A percentile compares a stretch with the other conserved stretches of the same genome.
These are phyloP conservation scores for Kuraishia capsulata DNA, from an alignment of 805 yeast genomes.

Conservation along the genomic window DNA sequence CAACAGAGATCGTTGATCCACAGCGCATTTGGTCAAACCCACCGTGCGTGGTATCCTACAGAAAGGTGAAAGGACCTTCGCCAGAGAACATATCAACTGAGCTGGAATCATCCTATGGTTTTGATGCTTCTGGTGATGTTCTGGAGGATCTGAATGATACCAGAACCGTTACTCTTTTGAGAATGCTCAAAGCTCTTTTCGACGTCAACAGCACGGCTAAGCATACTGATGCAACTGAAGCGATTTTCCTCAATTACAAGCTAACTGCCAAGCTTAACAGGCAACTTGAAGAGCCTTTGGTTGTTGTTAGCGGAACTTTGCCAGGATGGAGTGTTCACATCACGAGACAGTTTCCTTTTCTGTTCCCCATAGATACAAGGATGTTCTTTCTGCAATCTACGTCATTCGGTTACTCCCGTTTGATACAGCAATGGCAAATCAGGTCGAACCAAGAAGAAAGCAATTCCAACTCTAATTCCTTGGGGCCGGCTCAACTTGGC, in stretches of 20 bases:
- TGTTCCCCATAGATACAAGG: conserved; percentile 79
- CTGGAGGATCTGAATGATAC: conserved; percentile 21
- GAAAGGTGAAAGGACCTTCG: conserved; percentile 22
- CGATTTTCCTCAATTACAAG: conserved; percentile 62
- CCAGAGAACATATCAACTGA: conserved; percentile 16
- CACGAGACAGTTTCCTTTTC: conserved; percentile 68
- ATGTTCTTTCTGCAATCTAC: conserved; percentile 74
- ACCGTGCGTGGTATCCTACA: conserved; percentile 42
- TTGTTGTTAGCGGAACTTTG: conserved; percentile 77
- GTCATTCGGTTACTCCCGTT: conserved; percentile 82
- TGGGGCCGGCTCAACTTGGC: conserved; percentile 42
- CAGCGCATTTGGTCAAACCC: conserved; percentile 47
- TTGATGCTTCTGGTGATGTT: conserved; percentile 16
- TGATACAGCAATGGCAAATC: conserved; percentile 69
- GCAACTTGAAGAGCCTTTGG: conserved; percentile 82
- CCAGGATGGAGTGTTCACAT: conserved; percentile 79
- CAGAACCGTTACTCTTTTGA: conserved; percentile 29
- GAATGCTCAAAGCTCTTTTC: conserved; percentile 38
- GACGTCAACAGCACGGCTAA: conserved; percentile 22
- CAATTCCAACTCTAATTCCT: conserved; percentile 11
- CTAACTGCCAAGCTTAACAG: conserved; percentile 78
- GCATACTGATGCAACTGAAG: conserved; percentile 14
- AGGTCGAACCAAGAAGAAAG: conserved; percentile 31
- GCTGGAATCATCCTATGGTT: conserved; percentile 20
- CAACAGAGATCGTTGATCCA: conserved; percentile 34